phyloP scores from a whole-genome alignment of 2,329 filamentous ascomycete genomes.

The Aspergillus fijiensis region DNA sequence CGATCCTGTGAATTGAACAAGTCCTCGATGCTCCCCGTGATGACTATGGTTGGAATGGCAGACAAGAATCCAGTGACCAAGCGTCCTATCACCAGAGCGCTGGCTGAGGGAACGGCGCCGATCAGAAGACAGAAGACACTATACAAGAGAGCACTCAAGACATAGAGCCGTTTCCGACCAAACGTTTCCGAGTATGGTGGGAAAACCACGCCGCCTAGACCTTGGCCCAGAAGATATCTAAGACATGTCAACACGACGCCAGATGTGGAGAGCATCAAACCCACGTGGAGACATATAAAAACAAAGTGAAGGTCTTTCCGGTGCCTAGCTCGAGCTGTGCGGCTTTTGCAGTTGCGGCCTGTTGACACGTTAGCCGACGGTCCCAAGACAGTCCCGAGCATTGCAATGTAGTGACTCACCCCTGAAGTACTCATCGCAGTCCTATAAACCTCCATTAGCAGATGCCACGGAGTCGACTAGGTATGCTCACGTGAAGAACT shows the following conservation, averaged over 20 bases:
- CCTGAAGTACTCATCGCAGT: conserved; percentile 16
- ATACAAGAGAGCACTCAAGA: conserved; percentile 24
- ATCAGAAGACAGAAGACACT: conserved; percentile 35
- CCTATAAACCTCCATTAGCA: conserved; percentile 5
- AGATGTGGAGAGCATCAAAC: neutral
- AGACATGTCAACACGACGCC: neutral
- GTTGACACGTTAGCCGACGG: neutral
- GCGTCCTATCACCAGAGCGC: conserved; percentile 39
- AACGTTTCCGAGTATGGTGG: conserved; percentile 36
- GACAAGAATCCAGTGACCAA: conserved; percentile 46
- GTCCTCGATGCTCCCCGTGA: conserved; percentile 50
- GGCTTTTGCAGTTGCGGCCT: conserved; percentile 19
- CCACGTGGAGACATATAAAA: conserved; percentile 23
- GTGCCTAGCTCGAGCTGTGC: conserved; percentile 17
- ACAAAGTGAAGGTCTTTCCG: conserved; percentile 15
- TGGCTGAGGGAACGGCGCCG: conserved; percentile 32
- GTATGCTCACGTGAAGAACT: conserved; percentile 25
- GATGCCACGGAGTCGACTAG: neutral
- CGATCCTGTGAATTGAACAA: conserved; percentile 46
- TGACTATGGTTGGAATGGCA: conserved; percentile 49
- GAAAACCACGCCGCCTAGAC: conserved; percentile 29
- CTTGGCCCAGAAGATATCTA: conserved; percentile 30
- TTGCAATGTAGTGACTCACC: conserved; percentile 6
- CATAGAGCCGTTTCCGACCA: conserved; percentile 33
- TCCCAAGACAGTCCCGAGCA: neutral